Conservation (phyloP, 208 protist genomes). For the Polymyxa betae region DNA sequence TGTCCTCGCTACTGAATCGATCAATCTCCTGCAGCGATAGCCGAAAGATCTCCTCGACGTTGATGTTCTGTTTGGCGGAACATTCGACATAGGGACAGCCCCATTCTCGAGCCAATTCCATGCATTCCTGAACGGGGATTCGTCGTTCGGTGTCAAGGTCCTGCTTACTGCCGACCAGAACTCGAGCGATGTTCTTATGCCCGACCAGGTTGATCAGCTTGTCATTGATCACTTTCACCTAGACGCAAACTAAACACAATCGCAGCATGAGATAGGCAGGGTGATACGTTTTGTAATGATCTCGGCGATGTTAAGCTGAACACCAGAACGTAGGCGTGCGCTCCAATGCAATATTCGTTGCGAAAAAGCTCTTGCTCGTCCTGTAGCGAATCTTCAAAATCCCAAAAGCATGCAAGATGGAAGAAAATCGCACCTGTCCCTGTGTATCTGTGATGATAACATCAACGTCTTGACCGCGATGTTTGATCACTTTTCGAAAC, state of each 20-base stretch:
- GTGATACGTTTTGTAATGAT: neutral
- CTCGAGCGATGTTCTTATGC: neutral
- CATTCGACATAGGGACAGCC: conserved; percentile 47
- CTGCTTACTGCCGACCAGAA: neutral
- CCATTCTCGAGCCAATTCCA: conserved; percentile 40
- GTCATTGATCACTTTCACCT: conserved; percentile 5
- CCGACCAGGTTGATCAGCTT: conserved; percentile 24
- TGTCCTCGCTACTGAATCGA: conserved; percentile 37
- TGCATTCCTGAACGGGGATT: conserved; percentile 38
- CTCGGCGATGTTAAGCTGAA: neutral
- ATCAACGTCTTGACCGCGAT: neutral
- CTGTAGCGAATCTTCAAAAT: neutral
- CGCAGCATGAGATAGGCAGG: neutral
- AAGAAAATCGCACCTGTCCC: neutral
- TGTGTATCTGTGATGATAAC: neutral
- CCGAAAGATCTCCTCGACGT: conserved; percentile 43
- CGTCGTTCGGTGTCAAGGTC: neutral
- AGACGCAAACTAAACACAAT: neutral
- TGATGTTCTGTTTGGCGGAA: conserved; percentile 45
- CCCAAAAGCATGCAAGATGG: too few species aligned
- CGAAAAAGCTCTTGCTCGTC: neutral
- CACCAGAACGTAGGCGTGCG: conserved; percentile 13
- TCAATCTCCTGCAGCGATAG: conserved; percentile 54
- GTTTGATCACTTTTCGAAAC: neutral
- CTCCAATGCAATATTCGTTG: neutral